phyloP scores from a whole-genome alignment of 108 stramenopile species.

The Phaeodactylum tricornutum region DNA sequence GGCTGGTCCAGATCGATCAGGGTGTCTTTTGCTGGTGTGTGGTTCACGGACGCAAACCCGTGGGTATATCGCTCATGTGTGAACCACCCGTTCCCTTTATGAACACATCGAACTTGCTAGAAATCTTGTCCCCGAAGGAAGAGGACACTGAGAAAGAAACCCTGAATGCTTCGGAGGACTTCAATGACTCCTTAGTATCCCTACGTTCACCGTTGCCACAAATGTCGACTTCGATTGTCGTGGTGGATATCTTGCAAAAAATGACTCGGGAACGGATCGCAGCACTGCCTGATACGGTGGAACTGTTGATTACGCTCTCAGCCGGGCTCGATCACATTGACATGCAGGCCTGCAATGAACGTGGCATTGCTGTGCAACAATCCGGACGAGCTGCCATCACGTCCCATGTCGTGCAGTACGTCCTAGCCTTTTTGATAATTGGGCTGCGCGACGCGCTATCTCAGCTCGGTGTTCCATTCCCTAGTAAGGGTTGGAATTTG shows the following conservation, averaged over 20 bases:
- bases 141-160: neutral
- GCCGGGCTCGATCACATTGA: conserved; percentile 59
- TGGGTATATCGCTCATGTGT: neutral
- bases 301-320: conserved; percentile 40
- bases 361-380: conserved; percentile 34
- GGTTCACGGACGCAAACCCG: conserved; percentile 12
- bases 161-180: no score
- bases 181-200: no score
- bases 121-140: neutral
- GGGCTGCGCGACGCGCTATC: conserved; percentile 42
- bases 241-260: neutral
- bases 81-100: neutral
- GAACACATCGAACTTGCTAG: conserved; percentile 1
- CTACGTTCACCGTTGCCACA: neutral
- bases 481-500: conserved; percentile 36
- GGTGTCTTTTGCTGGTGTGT: conserved; percentile 55
- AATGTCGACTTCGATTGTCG: neutral
- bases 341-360: conserved; percentile 25
- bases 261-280: conserved; percentile 19
- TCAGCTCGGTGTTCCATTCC: conserved; percentile 50
- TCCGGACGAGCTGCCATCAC: conserved; percentile 43
- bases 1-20: conserved; percentile 39
- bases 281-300: conserved; percentile 29
- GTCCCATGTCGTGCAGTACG: conserved; percentile 37
- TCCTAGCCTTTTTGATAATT: conserved; percentile 31